phyloP scores from a whole-genome alignment of 2,329 filamentous ascomycete species.

The Aspergillus sp. region DNA sequence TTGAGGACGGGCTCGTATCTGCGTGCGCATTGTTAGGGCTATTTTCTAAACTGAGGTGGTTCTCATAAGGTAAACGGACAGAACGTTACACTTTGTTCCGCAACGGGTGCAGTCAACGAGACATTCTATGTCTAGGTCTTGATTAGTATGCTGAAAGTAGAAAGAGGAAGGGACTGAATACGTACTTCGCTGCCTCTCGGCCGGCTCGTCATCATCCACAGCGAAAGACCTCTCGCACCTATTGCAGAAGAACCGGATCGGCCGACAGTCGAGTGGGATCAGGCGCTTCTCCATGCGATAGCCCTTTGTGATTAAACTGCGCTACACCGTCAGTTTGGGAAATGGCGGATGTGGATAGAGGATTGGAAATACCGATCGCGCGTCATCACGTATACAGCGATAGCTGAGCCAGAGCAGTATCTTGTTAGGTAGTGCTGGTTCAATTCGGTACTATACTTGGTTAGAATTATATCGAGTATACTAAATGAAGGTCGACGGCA shows the following conservation, averaged over 20 bases:
- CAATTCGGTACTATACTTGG: constrained; percentile 22
- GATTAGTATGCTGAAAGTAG: constrained; percentile 2
- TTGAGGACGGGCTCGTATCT: constrained; percentile 24
- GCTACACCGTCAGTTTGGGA: neutral
- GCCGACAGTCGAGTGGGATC: constrained; percentile 25
- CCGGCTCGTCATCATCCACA: constrained; percentile 18
- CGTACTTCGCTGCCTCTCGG: constrained; percentile 20
- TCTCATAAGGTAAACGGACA: constrained; percentile 13
- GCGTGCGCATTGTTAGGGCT: neutral
- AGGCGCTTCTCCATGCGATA: constrained; percentile 31
- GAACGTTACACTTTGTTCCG: constrained; percentile 22
- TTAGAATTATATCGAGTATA: neutral
- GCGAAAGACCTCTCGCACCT: constrained; percentile 27
- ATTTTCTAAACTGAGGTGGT: neutral
- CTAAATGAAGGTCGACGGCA: neutral
- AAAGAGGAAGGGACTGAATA: neutral
- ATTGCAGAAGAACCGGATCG: constrained; percentile 27
- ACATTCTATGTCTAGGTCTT: constrained; percentile 11
- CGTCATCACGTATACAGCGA: constrained; percentile 32
- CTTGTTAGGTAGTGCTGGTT: constrained; percentile 29
- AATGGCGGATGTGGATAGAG: neutral
- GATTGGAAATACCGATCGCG: constrained; percentile 26
- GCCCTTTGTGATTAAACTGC: constrained; percentile 31
- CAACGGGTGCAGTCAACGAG: constrained; percentile 22
- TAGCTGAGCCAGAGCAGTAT: constrained; percentile 28